Percentiles rank a stretch among this genome's conserved stretches.
These are phyloP conservation scores for Elsinoe arachidis DNA, from an alignment of 2,329 filamentous ascomycete genomes.

Conservation along the genomic window DNA sequence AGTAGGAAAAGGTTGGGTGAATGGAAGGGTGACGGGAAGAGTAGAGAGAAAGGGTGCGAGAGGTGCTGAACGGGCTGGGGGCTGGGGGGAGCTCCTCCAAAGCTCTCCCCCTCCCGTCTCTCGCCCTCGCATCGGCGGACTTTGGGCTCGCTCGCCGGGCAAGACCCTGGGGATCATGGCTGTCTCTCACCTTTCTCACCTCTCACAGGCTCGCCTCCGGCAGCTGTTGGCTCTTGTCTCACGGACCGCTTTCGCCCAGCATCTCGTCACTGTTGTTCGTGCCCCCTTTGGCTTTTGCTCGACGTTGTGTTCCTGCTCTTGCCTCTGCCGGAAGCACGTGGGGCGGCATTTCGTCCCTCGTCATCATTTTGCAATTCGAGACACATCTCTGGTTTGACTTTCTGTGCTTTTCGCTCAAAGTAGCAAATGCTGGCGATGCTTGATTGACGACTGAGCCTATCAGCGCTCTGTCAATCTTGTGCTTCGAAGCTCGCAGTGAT, in stretches of 20 bases:
- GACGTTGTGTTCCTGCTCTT: neutral
- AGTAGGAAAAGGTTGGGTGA: neutral
- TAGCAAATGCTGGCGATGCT: neutral
- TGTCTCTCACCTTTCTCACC: neutral
- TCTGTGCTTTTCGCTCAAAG: neutral
- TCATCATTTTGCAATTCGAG: neutral
- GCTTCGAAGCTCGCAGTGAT: too few species aligned
- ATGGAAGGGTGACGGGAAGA: neutral
- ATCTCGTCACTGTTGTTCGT: neutral
- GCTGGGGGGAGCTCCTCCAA: neutral
- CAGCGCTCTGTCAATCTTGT: too few species aligned
- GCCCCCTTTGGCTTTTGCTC: neutral
- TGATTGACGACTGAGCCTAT: too few species aligned
- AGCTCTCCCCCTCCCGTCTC: neutral
- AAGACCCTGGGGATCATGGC: neutral
- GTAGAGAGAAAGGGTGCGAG: neutral
- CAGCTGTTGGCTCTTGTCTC: neutral
- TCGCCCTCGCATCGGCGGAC: too few species aligned
- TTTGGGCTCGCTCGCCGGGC: slow-evolving; percentile 5
- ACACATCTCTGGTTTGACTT: neutral
- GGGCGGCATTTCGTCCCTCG: neutral
- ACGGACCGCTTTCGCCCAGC: slow-evolving; percentile 7
- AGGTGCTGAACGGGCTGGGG: neutral
- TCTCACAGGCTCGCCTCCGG: too few species aligned
- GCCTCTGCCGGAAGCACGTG: neutral